Conservation (phyloP, 495 filamentous ascomycete species). For the Hyaloscypha variabilis region DNA sequence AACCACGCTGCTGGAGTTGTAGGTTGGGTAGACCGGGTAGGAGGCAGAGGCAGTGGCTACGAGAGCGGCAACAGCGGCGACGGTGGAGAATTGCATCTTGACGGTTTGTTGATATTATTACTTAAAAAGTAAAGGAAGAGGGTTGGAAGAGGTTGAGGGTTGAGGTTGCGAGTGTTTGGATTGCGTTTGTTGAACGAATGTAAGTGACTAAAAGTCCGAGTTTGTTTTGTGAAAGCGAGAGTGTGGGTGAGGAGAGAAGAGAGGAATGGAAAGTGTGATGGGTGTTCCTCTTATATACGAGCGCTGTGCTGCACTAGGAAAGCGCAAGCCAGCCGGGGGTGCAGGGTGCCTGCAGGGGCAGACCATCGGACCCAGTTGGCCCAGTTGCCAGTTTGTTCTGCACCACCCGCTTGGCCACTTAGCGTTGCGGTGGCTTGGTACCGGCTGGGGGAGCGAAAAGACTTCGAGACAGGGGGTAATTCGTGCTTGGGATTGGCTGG, state of each 20-base stretch:
- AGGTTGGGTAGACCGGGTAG: constrained; percentile 51
- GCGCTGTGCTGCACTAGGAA: neutral
- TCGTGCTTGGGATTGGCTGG: neutral
- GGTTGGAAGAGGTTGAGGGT: constrained; percentile 29
- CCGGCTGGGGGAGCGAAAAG: neutral
- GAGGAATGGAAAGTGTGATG: constrained; percentile 24
- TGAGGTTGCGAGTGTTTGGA: constrained; percentile 23
- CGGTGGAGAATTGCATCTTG: constrained; percentile 36
- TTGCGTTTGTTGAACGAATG: constrained; percentile 52
- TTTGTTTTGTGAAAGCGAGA: constrained; percentile 43
- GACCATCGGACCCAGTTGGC: too few species aligned
- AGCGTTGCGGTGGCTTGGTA: neutral
- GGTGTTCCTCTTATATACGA: constrained; percentile 27
- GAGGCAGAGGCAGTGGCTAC: constrained; percentile 32
- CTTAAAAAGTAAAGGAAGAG: constrained; percentile 45
- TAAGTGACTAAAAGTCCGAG: constrained; percentile 63
- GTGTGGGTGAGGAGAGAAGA: constrained; percentile 52
- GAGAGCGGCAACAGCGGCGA: constrained; percentile 57
- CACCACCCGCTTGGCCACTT: too few species aligned
- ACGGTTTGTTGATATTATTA: constrained; percentile 41
- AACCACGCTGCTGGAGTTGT: constrained; percentile 54
- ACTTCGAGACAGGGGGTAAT: neutral
- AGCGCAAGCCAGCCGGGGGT: neutral
- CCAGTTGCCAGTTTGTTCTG: too few species aligned
- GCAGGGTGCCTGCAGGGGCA: neutral